Percentiles rank a stretch among this genome's conserved stretches.
phyloP scores from a whole-genome alignment of 306 rosid genomes.

The Malus orientalis region DNA sequence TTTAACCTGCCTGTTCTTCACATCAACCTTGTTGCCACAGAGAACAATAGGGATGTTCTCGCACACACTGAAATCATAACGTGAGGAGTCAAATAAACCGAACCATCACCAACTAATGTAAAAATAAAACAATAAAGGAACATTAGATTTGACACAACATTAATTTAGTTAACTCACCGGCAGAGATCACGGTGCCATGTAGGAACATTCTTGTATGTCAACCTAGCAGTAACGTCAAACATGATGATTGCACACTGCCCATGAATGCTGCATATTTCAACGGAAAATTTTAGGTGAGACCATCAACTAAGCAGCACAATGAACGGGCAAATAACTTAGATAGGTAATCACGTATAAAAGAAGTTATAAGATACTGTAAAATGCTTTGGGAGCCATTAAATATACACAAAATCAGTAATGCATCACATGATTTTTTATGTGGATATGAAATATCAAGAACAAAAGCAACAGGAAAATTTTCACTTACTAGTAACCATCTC shows the following conservation, averaged over 20 bases:
- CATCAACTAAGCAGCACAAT: not conserved
- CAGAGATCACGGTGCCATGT: conserved; percentile 81
- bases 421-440: not conserved
- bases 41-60: conserved; percentile 78
- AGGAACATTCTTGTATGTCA: conserved; percentile 73
- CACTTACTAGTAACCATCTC: conserved; percentile 80
- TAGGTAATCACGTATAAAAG: not conserved
- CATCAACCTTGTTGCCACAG: conserved; percentile 82
- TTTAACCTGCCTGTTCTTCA: conserved; percentile 71
- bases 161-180: conserved; percentile 25
- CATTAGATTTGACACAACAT: not conserved
- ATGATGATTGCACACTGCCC: conserved; percentile 76
- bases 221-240: conserved; percentile 70
- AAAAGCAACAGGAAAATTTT: not conserved
- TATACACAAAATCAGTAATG: too few species aligned
- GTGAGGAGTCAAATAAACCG: not conserved
- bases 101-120: not conserved
- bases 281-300: not conserved
- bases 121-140: not conserved
- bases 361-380: not conserved
- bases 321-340: not conserved
- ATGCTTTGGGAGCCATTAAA: not conserved
- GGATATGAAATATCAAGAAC: not conserved
- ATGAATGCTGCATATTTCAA: conserved; percentile 42
- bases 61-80: conserved; percentile 41